Conservation (phyloP, 2,329 filamentous ascomycete species). For the Nakataea oryzae region DNA sequence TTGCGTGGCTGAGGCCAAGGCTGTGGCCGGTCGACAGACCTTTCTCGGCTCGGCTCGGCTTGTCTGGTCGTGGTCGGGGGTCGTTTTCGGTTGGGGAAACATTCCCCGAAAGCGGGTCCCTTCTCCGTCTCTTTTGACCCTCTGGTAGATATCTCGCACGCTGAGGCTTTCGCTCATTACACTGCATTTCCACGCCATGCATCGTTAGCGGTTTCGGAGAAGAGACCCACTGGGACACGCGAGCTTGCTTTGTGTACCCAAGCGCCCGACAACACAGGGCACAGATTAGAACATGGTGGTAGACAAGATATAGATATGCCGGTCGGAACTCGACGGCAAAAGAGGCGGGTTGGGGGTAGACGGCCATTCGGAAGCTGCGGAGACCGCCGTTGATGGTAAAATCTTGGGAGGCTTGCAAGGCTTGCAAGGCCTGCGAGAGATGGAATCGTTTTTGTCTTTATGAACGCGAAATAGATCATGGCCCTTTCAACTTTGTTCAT, state of each 20-base stretch:
- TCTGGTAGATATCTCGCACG: neutral
- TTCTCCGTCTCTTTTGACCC: neutral
- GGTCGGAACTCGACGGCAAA: neutral
- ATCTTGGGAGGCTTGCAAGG: neutral
- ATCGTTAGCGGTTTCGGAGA: neutral
- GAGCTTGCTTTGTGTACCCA: neutral
- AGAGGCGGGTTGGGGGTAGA: neutral
- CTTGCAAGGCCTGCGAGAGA: no score
- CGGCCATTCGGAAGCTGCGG: no score
- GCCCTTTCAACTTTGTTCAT: neutral
- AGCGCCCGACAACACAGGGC: no score
- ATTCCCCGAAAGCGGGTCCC: neutral
- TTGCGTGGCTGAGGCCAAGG: neutral
- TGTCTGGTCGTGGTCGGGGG: no score
- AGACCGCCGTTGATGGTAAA: neutral
- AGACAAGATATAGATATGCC: neutral
- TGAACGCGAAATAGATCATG: neutral
- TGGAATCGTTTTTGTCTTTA: neutral
- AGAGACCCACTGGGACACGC: neutral
- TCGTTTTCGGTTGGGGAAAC: neutral
- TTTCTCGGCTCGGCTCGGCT: neutral
- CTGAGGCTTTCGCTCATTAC: neutral
- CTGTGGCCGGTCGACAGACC: neutral
- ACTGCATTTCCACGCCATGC: neutral
- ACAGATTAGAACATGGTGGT: neutral